Evolutionary conservation across 768 basidiomycete genomes (phyloP).

Genomic region (Phaeotremella skinneri): DNA sequence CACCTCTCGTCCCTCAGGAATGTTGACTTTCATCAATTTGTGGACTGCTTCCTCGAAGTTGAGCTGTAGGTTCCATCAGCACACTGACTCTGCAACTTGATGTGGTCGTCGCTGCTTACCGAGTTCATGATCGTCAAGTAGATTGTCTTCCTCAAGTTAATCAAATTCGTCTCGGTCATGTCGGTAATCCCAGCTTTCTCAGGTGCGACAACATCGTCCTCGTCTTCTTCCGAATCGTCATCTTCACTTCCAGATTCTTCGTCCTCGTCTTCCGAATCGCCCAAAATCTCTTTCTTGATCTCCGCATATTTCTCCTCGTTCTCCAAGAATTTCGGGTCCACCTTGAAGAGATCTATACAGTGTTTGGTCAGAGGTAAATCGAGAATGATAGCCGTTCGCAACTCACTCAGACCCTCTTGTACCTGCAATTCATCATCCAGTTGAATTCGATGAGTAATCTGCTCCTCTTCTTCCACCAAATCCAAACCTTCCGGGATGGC

Average conservation of each 20-base stretch:
- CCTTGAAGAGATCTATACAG: conserved; percentile 88
- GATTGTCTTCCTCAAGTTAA: conserved; percentile 88
- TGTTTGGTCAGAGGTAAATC: conserved; percentile 5
- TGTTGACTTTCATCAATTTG: conserved; percentile 88
- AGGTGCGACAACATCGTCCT: conserved; percentile 58
- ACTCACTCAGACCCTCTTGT: conserved; percentile 89
- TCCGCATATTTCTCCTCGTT: conserved; percentile 91
- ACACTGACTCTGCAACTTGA: background rate
- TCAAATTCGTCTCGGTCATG: conserved; percentile 88
- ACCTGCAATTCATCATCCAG: conserved; percentile 91
- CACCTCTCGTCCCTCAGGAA: conserved; percentile 92
- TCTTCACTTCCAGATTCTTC: conserved; percentile 58
- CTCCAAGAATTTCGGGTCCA: conserved; percentile 78
- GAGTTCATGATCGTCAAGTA: conserved; percentile 99
- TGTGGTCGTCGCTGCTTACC: conserved; percentile 38
- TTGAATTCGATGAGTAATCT: conserved; percentile 89
- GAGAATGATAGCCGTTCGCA: background rate
- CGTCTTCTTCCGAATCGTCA: conserved; percentile 63
- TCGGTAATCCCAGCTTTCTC: conserved; percentile 90
- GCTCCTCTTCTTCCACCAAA: conserved; percentile 95
- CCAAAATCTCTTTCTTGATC: conserved; percentile 91
- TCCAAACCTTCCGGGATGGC: conserved; percentile 90
- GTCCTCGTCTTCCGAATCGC: conserved; percentile 59
- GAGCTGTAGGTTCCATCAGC: conserved; percentile 54
- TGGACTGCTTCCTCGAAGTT: conserved; percentile 99